These are phyloP conservation scores for Jamesozyma rosinii DNA, from an alignment of 805 yeast genomes.

Conservation along the genomic window DNA sequence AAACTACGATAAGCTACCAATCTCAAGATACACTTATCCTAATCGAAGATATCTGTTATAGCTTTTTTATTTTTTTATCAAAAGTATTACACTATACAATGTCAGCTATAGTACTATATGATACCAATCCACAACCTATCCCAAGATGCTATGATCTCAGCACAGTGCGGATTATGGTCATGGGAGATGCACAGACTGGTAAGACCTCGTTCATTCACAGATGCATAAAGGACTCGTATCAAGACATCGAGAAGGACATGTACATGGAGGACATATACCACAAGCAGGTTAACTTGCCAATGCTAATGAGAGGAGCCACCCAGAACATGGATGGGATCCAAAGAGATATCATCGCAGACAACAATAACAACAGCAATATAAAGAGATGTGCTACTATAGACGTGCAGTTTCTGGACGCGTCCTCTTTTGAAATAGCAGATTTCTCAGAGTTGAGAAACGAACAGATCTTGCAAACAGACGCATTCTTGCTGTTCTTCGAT, in stretches of 20 bases:
- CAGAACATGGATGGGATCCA: not conserved
- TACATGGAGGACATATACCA: conserved; percentile 16
- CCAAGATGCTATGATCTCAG: conserved; percentile 17
- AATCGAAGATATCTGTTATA: too few relatives aligned
- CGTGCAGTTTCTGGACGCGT: conserved; percentile 20
- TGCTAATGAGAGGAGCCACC: not conserved
- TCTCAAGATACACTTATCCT: too few relatives aligned
- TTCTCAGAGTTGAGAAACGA: conserved; percentile 16
- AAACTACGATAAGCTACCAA: too few relatives aligned
- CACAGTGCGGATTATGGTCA: conserved; percentile 17
- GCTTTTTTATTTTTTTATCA: not conserved
- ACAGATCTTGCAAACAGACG: conserved; percentile 27
- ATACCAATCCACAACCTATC: conserved; percentile 2
- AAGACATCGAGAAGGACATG: conserved; percentile 2
- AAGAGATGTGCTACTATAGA: conserved; percentile 8
- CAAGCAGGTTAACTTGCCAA: conserved; percentile 4
- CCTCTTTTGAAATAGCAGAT: conserved; percentile 15
- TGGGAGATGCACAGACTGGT: conserved; percentile 21
- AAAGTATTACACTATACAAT: conserved; percentile 1
- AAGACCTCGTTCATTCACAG: conserved; percentile 20
- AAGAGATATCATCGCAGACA: not conserved
- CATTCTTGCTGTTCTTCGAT: conserved; percentile 24
- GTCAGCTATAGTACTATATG: conserved; percentile 8
- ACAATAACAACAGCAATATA: not conserved
- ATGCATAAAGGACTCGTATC: conserved; percentile 14